phyloP scores from a whole-genome alignment of 352 stramenopile species.

The Phytophthora citrophthora region DNA sequence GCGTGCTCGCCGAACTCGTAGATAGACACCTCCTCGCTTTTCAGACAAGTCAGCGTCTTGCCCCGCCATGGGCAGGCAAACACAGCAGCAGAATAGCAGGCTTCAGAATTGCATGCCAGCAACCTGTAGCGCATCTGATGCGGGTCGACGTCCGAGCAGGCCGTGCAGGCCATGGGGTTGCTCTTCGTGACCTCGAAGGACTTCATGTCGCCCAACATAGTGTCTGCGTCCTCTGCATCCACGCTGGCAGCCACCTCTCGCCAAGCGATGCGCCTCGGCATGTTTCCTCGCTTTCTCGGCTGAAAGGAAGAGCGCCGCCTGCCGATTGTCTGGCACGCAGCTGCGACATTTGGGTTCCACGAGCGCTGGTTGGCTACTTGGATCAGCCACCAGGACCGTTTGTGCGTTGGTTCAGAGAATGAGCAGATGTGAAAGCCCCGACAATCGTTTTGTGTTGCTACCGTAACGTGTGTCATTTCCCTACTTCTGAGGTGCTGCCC shows the following conservation, averaged over 20 bases:
- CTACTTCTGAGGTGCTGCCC: neutral
- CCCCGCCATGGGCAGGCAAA: no score
- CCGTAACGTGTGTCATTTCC: neutral
- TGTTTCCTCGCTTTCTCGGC: neutral
- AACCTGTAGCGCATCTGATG: neutral
- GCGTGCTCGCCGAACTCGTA: neutral
- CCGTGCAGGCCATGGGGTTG: neutral
- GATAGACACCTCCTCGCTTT: no score
- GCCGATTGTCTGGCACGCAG: neutral
- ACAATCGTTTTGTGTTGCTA: neutral
- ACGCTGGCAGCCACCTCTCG: neutral
- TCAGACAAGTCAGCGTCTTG: no score
- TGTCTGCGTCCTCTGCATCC: neutral
- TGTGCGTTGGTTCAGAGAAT: neutral
- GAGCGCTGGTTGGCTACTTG: neutral
- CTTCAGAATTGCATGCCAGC: neutral
- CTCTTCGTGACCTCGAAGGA: neutral
- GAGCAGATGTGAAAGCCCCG: neutral
- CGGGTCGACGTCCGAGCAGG: neutral
- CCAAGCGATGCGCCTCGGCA: neutral
- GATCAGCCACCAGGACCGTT: neutral
- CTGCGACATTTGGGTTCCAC: neutral
- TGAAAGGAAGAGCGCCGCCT: neutral
- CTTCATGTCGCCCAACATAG: neutral
- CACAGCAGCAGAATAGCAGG: no score